phyloP scores from a whole-genome alignment of 768 basidiomycete genomes.

The Leccinum pellstonianum region DNA sequence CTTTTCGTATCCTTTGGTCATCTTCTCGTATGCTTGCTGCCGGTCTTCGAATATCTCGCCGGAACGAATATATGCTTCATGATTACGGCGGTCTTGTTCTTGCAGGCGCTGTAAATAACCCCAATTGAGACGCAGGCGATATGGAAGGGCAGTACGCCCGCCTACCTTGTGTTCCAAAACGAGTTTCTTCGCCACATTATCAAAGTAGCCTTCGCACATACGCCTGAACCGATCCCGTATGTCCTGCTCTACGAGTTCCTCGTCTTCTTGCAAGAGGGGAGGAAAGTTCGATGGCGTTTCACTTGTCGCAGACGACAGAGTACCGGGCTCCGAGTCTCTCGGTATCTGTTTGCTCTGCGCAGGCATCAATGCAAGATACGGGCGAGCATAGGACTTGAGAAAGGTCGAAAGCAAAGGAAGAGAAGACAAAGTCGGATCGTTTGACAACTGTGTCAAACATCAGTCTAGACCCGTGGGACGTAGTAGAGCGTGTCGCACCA shows the following conservation, averaged over 20 bases:
- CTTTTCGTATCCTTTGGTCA: slow-evolving; percentile 95
- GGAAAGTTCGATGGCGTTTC: slow-evolving; percentile 41
- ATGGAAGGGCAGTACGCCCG: slow-evolving; percentile 1
- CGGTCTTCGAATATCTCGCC: slow-evolving; percentile 99
- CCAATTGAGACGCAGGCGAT: neutral
- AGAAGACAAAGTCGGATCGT: slow-evolving; percentile 83
- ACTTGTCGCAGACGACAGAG: slow-evolving; percentile 41
- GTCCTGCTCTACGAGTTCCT: slow-evolving; percentile 82
- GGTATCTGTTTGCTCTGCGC: slow-evolving; percentile 59
- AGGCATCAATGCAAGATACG: slow-evolving; percentile 79
- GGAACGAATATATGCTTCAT: slow-evolving; percentile 98
- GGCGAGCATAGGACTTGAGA: slow-evolving; percentile 86
- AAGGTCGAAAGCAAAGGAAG: slow-evolving; percentile 90
- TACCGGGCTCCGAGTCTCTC: slow-evolving; percentile 53
- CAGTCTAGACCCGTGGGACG: slow-evolving; percentile 15
- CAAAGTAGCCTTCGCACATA: slow-evolving; percentile 93
- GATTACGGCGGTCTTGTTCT: slow-evolving; percentile 95
- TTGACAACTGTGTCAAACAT: slow-evolving; percentile 61
- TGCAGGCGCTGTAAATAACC: slow-evolving; percentile 68
- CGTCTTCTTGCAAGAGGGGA: slow-evolving; percentile 46
- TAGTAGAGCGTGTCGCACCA: slow-evolving; percentile 51
- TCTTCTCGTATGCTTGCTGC: slow-evolving; percentile 98
- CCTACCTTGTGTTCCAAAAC: slow-evolving; percentile 86
- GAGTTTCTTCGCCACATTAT: slow-evolving; percentile 87
- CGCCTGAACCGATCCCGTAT: slow-evolving; percentile 86